Evolutionary conservation across 2,329 filamentous ascomycete genomes (phyloP).

Genomic region (Scorias spongiosa): DNA sequence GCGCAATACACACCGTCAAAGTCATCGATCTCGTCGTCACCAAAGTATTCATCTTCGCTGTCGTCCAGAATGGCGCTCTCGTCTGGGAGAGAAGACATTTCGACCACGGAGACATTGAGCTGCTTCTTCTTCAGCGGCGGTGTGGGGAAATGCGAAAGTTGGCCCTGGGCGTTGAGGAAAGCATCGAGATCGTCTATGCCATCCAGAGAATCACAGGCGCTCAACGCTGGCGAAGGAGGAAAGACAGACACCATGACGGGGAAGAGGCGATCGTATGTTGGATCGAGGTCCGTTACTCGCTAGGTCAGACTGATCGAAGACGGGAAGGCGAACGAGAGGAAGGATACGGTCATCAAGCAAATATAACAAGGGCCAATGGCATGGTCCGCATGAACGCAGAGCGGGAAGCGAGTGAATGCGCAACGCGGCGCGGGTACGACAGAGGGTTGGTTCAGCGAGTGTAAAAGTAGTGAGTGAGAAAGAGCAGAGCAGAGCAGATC

Average conservation of each 20-base stretch:
- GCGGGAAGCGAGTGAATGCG: too few species aligned
- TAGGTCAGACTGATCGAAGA: too few species aligned
- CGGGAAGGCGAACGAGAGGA: too few species aligned
- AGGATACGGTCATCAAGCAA: too few species aligned
- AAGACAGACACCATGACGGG: slow-evolving; percentile 1
- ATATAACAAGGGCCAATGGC: too few species aligned
- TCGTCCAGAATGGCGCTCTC: slow-evolving; percentile 1
- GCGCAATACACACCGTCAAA: slow-evolving; percentile 2
- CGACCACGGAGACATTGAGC: slow-evolving; percentile 2
- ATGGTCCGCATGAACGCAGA: too few species aligned
- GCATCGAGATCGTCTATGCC: slow-evolving; percentile 19
- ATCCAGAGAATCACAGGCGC: slow-evolving; percentile 16
- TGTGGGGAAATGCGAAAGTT: slow-evolving; percentile 17
- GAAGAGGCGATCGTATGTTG: neutral
- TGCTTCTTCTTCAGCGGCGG: slow-evolving; percentile 12
- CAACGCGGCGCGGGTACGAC: too few species aligned
- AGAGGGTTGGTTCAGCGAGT: too few species aligned
- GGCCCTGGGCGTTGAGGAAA: slow-evolving; percentile 14
- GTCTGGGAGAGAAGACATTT: slow-evolving; percentile 8
- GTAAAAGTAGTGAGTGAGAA: too few species aligned
- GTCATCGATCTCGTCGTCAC: slow-evolving; percentile 3
- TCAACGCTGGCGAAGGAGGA: slow-evolving; percentile 16
- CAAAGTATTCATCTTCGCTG: slow-evolving; percentile 5
- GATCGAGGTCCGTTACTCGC: too few species aligned
- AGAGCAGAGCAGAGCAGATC: too few species aligned